Evolutionary conservation across 495 filamentous ascomycete genomes (phyloP), one percentile per base, ranked within the genome.

Genomic region (Penicillium cinerascens): DNA sequence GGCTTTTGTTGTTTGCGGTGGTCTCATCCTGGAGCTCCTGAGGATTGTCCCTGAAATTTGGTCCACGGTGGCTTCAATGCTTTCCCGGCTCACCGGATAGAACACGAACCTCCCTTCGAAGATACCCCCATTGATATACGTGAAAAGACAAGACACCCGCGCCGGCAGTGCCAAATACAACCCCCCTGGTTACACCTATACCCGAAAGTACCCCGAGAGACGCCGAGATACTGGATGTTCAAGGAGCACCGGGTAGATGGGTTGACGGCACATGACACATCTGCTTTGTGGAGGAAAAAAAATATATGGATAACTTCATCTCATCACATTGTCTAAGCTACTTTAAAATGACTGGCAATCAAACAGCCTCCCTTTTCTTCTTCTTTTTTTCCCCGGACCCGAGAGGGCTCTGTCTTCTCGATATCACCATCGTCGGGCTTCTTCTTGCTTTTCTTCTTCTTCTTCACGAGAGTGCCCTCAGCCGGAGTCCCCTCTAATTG

Each of bases 381-480:
- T 64, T 58, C 42, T 43, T 59, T 43, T 55, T 56, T n/a, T 16
- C 55, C 59, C 29, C 49, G 47, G n/a, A 7, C 20, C 22, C 25
- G 42, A 22, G 21, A 17, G 8, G 26, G 38, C 36, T 52, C 41
- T 16, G 33, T n/a, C 13, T 42, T 10, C 7, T 38, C 39, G 33
- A 36, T n/a, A 29, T 21, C 47, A 49, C 20, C 42, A 44, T 46
- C 51, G 4, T 42, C 36, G 35, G 43, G 10, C 47, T 54, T 58
- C 35, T 61, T 72, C 10, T 75, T 72, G 65, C 79, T 82, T 66
- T 80, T 86, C 65, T 82, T 86, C 72, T 89, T 92, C 69, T 86
- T 92, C 73, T 83, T 88, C 6, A 96, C 84, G 23, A 91, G 71
- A 6, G 78, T 84, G 10, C 87, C 89, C 54, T 89, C 89, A 4